Evolutionary conservation across 768 basidiomycete species (phyloP).

Genomic region (Amanita fuliginea): DNA sequence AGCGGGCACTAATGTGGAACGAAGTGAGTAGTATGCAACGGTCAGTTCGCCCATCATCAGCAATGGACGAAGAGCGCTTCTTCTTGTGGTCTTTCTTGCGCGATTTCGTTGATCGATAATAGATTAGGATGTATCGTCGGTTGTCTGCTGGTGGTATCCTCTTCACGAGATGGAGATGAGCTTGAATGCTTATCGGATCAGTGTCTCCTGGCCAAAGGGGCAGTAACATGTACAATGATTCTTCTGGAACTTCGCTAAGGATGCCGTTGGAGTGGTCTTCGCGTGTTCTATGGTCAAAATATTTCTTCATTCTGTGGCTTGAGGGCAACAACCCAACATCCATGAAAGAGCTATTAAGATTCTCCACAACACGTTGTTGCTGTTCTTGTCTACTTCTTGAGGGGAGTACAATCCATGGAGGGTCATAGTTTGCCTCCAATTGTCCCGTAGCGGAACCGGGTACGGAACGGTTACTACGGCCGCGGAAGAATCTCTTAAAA

Average conservation of each 20-base stretch:
- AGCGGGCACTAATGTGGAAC: slow-evolving; percentile 67
- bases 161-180: slow-evolving; percentile 12
- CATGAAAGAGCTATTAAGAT: slow-evolving; percentile 66
- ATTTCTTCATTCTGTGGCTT: slow-evolving; percentile 22
- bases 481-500: slow-evolving; percentile 13
- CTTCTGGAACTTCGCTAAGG: slow-evolving; percentile 51
- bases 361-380: slow-evolving; percentile 55
- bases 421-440: slow-evolving; percentile 20
- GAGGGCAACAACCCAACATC: slow-evolving; percentile 71
- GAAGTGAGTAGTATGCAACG: slow-evolving; percentile 43
- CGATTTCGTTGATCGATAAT: slow-evolving; percentile 29
- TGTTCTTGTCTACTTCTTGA: slow-evolving; percentile 58
- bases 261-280: slow-evolving; percentile 21
- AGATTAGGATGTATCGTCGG: slow-evolving; percentile 68
- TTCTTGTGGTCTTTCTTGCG: slow-evolving; percentile 4
- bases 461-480: slow-evolving; percentile 10
- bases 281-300: slow-evolving; percentile 17
- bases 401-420: slow-evolving; percentile 58
- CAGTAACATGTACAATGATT: slow-evolving; percentile 72
- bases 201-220: slow-evolving; percentile 79
- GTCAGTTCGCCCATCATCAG: slow-evolving; percentile 19
- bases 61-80: not conserved
- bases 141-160: slow-evolving; percentile 33
- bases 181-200: slow-evolving; percentile 29
- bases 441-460: slow-evolving; percentile 12